Conservation (phyloP, 495 filamentous ascomycete species). For the Xylona heveae region DNA sequence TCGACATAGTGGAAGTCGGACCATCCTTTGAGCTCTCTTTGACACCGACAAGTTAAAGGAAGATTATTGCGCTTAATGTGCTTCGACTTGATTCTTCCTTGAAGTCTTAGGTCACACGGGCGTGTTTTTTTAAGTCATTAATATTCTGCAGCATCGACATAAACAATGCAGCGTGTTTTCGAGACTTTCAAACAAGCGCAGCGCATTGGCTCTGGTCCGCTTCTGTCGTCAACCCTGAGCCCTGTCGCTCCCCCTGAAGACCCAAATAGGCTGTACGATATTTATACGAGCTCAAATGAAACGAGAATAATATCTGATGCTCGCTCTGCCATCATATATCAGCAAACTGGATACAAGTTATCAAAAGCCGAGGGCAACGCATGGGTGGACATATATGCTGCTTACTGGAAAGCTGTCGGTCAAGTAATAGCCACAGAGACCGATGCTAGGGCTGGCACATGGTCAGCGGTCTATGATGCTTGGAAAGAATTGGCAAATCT, state of each 20-base stretch:
- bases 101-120: too few relatives aligned
- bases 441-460: constrained; percentile 28
- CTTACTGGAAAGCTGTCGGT: constrained; percentile 63
- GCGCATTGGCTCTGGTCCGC: constrained; percentile 31
- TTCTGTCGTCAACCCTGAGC: constrained; percentile 44
- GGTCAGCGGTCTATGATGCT: constrained; percentile 53
- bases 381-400: constrained; percentile 66
- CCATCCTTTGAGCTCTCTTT: too few relatives aligned
- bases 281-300: constrained; percentile 34
- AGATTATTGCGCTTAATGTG: too few relatives aligned
- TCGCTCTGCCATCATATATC: constrained; percentile 38
- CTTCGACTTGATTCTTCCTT: too few relatives aligned
- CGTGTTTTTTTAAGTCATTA: too few relatives aligned
- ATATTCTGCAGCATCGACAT: background rate
- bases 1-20: too few relatives aligned
- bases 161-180: constrained; percentile 39
- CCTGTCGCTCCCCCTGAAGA: constrained; percentile 36
- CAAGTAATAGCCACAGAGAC: constrained; percentile 38
- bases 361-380: constrained; percentile 40
- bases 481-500: constrained; percentile 63
- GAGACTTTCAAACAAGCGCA: constrained; percentile 39
- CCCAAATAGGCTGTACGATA: constrained; percentile 35
- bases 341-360: too few relatives aligned
- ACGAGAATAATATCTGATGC: constrained; percentile 32
- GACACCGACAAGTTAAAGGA: too few relatives aligned